A percentile compares a stretch with the other conserved stretches of the same genome.
These are phyloP conservation scores for Yamadazyma nakazawae DNA, from an alignment of 805 yeast species.

Conservation along the genomic window DNA sequence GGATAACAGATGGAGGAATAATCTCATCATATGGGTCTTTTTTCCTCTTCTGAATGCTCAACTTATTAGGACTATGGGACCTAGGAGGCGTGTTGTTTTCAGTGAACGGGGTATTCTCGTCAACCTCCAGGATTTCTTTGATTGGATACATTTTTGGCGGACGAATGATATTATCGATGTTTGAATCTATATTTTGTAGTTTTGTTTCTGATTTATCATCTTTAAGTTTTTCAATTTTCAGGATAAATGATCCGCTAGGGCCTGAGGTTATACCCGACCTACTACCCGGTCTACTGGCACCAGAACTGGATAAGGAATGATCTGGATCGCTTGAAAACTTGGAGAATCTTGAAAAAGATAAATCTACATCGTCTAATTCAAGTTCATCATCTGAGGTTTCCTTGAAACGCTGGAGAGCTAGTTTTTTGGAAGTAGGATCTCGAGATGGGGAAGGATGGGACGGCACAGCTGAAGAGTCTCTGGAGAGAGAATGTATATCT, in stretches of 20 bases:
- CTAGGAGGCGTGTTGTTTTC: neutral
- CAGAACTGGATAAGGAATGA: neutral
- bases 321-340: constrained; percentile 14
- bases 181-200: neutral
- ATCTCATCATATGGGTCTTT: neutral
- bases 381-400: constrained; percentile 14
- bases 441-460: neutral
- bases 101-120: neutral
- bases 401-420: constrained; percentile 2
- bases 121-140: neutral
- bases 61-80: neutral
- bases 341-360: constrained; percentile 39
- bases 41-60: neutral
- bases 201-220: constrained; percentile 1
- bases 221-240: constrained; percentile 23
- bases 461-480: neutral
- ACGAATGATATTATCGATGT: neutral
- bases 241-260: constrained; percentile 14
- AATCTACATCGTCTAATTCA: constrained; percentile 26
- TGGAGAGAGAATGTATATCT: neutral
- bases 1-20: neutral
- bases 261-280: neutral
- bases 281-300: neutral
- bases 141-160: constrained; percentile 9
- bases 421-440: neutral